Percentiles rank a stretch among this genome's conserved stretches.
These are phyloP conservation scores for Crassisporium funariophilum DNA, from an alignment of 768 basidiomycete genomes.

Conservation along the genomic window DNA sequence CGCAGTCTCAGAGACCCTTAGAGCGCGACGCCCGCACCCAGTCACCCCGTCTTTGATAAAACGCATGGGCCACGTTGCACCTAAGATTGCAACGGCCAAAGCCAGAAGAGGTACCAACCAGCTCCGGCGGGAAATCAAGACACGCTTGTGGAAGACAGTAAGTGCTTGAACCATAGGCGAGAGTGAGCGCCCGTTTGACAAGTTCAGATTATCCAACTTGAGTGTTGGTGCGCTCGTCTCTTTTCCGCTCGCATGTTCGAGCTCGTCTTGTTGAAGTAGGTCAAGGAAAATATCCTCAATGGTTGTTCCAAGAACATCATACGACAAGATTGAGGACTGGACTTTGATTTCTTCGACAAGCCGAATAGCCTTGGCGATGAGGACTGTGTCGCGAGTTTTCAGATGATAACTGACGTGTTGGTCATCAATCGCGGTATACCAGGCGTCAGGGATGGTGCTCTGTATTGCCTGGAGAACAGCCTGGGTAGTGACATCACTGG, in stretches of 20 bases:
- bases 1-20: no score
- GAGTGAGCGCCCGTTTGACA: slow-evolving; percentile 53
- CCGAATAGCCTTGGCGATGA: slow-evolving; percentile 58
- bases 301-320: slow-evolving; percentile 71
- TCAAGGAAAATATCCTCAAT: slow-evolving; percentile 84
- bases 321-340: slow-evolving; percentile 48
- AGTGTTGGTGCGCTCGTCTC: no score
- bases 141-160: slow-evolving; percentile 75
- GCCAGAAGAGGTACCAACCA: slow-evolving; percentile 68
- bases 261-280: slow-evolving; percentile 67
- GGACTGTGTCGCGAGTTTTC: slow-evolving; percentile 55
- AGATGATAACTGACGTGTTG: slow-evolving; percentile 55
- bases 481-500: slow-evolving; percentile 29
- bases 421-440: slow-evolving; percentile 44
- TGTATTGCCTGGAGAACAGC: slow-evolving; percentile 46
- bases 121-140: slow-evolving; percentile 60
- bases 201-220: slow-evolving; percentile 32
- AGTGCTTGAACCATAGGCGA: slow-evolving; percentile 66
- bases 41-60: slow-evolving; percentile 57
- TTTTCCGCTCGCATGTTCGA: no score
- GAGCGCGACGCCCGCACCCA: no score
- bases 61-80: slow-evolving; percentile 66
- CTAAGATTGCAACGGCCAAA: slow-evolving; percentile 57
- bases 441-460: slow-evolving; percentile 45
- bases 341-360: slow-evolving; percentile 47